phyloP scores from a whole-genome alignment of 306 rosid species.

The Malus sieversii region DNA sequence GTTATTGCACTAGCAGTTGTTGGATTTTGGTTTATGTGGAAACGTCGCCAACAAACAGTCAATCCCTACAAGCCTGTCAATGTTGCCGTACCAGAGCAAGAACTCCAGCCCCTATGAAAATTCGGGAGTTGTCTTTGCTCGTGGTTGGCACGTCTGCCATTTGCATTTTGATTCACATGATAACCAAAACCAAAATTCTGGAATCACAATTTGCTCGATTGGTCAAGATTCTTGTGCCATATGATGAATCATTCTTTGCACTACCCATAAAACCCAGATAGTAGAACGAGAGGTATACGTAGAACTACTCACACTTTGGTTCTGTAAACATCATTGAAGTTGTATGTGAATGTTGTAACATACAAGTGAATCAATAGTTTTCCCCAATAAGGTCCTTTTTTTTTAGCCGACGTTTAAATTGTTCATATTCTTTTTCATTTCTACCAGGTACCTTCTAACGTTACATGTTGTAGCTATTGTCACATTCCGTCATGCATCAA shows the following conservation, averaged over 20 bases:
- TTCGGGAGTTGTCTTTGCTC: constrained; percentile 12
- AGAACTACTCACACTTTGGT: constrained; percentile 4
- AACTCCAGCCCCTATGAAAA: constrained; percentile 77
- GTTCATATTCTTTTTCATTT: background rate
- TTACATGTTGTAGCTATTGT: background rate
- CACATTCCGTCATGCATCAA: background rate
- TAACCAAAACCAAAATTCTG: background rate
- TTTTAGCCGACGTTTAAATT: background rate
- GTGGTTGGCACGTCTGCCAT: constrained; percentile 13
- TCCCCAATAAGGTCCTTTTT: constrained; percentile 15
- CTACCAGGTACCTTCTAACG: background rate
- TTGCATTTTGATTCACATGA: constrained; percentile 13
- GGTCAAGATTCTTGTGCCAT: constrained; percentile 28
- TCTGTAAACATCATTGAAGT: constrained; percentile 17
- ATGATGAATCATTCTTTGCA: constrained; percentile 21
- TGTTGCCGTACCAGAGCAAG: constrained; percentile 64
- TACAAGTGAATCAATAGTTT: constrained; percentile 24
- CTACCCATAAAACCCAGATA: constrained; percentile 6
- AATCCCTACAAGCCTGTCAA: constrained; percentile 67
- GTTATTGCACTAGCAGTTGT: constrained; percentile 38
- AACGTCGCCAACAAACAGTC: constrained; percentile 36
- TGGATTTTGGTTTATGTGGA: constrained; percentile 64
- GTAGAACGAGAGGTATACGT: constrained; percentile 25
- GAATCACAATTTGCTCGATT: background rate
- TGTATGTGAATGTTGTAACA: constrained; percentile 37